Percentiles rank a stretch among this genome's conserved stretches.
Evolutionary conservation across 2,329 filamentous ascomycete species (phyloP).

Genomic region (Colletotrichum sidae): DNA sequence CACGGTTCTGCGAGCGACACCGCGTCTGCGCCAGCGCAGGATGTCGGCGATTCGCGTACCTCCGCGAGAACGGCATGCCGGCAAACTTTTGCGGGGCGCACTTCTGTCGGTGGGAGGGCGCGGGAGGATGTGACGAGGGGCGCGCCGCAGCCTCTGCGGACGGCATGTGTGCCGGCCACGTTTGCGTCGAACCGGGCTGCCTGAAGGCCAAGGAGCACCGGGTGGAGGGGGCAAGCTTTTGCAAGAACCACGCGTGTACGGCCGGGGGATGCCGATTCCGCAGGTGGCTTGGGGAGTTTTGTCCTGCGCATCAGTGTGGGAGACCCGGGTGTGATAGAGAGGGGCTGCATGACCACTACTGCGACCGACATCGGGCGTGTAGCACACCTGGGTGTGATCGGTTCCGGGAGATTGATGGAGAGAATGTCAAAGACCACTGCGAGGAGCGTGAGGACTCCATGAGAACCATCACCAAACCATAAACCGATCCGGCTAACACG

Average conservation of each 20-base stretch:
- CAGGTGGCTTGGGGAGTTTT: conserved; percentile 40
- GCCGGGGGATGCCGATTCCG: conserved; percentile 40
- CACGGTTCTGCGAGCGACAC: conserved; percentile 45
- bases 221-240: conserved; percentile 30
- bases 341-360: conserved; percentile 38
- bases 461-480: not conserved
- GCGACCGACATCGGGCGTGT: conserved; percentile 40
- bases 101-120: conserved; percentile 42
- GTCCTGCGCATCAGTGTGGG: conserved; percentile 43
- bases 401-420: conserved; percentile 28
- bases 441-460: conserved; percentile 41
- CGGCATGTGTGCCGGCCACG: conserved; percentile 40
- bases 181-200: conserved; percentile 41
- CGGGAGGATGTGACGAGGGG: conserved; percentile 42
- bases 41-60: conserved; percentile 43
- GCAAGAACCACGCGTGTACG: conserved; percentile 43
- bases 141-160: conserved; percentile 31
- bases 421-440: conserved; percentile 35
- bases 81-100: conserved; percentile 45
- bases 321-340: conserved; percentile 43
- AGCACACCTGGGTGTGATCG: conserved; percentile 28
- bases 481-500: not conserved
- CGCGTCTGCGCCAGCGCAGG: conserved; percentile 40
- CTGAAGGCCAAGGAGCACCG: conserved; percentile 31
- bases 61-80: conserved; percentile 41